Conservation (phyloP, 192 early-diverging fungal genomes). For the Coemansia sp. region DNA sequence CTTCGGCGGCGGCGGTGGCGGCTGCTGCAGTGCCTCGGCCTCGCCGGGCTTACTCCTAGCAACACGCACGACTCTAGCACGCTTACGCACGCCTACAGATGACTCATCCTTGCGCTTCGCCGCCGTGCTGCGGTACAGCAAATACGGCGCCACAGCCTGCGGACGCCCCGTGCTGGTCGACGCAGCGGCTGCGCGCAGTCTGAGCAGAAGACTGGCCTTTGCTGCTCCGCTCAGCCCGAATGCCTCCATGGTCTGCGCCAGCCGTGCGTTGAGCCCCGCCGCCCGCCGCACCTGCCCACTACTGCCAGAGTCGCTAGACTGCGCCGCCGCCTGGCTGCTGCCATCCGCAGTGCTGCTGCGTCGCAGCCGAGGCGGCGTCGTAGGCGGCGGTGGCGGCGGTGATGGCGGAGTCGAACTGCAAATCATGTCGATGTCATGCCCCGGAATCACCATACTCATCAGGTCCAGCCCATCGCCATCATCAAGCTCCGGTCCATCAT, state of each 20-base stretch:
- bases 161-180: slow-evolving; percentile 48
- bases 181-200: slow-evolving; percentile 52
- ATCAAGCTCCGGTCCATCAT: neutral
- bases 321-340: neutral
- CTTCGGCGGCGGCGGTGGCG: neutral
- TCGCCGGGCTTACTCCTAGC: neutral
- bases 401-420: slow-evolving; percentile 55
- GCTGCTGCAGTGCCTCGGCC: neutral
- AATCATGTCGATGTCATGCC: slow-evolving; percentile 42
- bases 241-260: slow-evolving; percentile 57
- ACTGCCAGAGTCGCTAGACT: neutral
- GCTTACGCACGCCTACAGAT: slow-evolving; percentile 24
- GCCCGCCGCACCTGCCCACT: slow-evolving; percentile 7
- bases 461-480: slow-evolving; percentile 30
- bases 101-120: slow-evolving; percentile 3
- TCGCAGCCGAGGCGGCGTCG: neutral
- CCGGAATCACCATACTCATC: slow-evolving; percentile 43
- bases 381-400: slow-evolving; percentile 40
- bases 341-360: slow-evolving; percentile 12
- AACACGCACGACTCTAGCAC: slow-evolving; percentile 43
- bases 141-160: slow-evolving; percentile 54
- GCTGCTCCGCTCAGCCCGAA: slow-evolving; percentile 53
- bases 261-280: slow-evolving; percentile 47
- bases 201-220: slow-evolving; percentile 46
- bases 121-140: slow-evolving; percentile 34